Evolutionary conservation across 148 eudicot genomes (phyloP).

Genomic region (Chenopodium quinoa): DNA sequence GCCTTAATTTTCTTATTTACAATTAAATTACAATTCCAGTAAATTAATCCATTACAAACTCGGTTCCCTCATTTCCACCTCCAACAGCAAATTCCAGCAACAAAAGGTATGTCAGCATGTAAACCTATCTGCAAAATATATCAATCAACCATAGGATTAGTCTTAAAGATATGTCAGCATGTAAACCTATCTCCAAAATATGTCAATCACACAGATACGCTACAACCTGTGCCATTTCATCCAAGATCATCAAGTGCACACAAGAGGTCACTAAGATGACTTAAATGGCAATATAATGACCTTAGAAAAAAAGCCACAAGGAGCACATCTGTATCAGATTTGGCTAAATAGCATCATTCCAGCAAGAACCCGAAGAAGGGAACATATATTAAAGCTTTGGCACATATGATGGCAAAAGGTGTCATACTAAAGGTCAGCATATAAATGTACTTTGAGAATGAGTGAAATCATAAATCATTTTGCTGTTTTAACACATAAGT

Average conservation of each 20-base stretch:
- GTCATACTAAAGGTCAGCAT: background rate
- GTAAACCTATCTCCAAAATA: constrained; percentile 33
- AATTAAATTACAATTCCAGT: no score
- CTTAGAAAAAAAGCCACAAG: constrained; percentile 30
- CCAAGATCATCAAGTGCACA: constrained; percentile 17
- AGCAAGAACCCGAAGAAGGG: constrained; percentile 9
- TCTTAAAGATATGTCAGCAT: constrained; percentile 28
- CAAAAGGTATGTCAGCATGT: no score
- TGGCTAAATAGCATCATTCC: constrained; percentile 58
- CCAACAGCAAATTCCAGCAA: no score
- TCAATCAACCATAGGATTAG: no score
- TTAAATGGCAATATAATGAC: background rate
- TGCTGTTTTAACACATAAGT: background rate
- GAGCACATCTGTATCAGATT: constrained; percentile 45
- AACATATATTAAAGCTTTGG: background rate
- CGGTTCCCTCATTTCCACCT: no score
- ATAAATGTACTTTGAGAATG: background rate
- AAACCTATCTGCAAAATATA: no score
- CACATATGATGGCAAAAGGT: background rate
- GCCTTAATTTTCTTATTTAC: no score
- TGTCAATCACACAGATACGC: constrained; percentile 34
- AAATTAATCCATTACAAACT: no score
- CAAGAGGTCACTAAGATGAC: background rate
- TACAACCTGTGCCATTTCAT: constrained; percentile 35
- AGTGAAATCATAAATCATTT: background rate